phyloP scores from a whole-genome alignment of 371 early-diverging fungal species.

The Coemansia sp. region DNA sequence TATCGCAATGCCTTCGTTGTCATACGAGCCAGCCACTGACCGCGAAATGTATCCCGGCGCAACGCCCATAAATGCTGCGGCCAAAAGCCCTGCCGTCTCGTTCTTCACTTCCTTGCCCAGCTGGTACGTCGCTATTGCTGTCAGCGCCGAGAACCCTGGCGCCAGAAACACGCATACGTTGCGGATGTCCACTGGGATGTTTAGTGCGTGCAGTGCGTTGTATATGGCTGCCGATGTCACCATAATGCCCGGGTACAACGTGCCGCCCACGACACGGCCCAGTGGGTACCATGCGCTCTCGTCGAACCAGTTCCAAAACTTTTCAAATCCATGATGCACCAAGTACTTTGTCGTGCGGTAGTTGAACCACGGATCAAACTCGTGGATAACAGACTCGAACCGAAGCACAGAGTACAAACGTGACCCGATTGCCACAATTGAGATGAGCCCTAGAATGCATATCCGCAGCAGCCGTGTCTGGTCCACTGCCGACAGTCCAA shows the following conservation, averaged over 20 bases:
- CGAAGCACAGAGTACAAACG: conserved; percentile 96
- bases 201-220: conserved; percentile 81
- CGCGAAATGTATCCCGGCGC: conserved; percentile 99
- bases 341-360: conserved; percentile 96
- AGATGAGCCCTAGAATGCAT: conserved; percentile 80
- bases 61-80: conserved; percentile 95
- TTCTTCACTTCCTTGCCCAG: conserved; percentile 88
- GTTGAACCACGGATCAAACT: conserved; percentile 99
- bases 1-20: conserved; percentile 99
- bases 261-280: conserved; percentile 97
- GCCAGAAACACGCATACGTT: conserved; percentile 97
- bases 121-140: conserved; percentile 90
- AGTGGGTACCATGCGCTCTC: conserved; percentile 98
- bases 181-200: conserved; percentile 95
- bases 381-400: conserved; percentile 97
- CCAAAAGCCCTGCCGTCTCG: conserved; percentile 88
- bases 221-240: conserved; percentile 96
- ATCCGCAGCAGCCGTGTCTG: conserved; percentile 51
- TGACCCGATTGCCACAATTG: conserved; percentile 82
- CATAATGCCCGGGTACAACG: conserved; percentile 98
- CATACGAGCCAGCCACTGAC: conserved; percentile 98
- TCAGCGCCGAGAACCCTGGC: conserved; percentile 92
- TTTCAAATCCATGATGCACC: conserved; percentile 92
- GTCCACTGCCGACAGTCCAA: conserved; percentile 46
- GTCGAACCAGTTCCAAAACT: conserved; percentile 99